These are phyloP conservation scores for Botrytis cinerea DNA, from an alignment of 2,329 filamentous ascomycete genomes.

Conservation along the genomic window DNA sequence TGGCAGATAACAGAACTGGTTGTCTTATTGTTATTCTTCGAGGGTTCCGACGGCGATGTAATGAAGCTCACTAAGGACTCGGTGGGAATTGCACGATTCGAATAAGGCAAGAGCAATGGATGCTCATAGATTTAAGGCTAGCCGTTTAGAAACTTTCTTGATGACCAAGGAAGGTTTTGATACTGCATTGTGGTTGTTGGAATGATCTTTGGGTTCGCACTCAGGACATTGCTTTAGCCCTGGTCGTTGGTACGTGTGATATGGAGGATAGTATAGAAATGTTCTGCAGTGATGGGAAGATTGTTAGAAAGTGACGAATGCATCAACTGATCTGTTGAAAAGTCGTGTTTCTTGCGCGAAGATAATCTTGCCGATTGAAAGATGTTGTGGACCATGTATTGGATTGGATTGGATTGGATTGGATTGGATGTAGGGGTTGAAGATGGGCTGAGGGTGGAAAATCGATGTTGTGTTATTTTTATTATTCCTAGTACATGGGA, in stretches of 20 bases:
- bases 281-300: slow-evolving; percentile 8
- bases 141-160: slow-evolving; percentile 42
- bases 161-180: slow-evolving; percentile 36
- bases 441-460: background rate
- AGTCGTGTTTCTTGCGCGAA: slow-evolving; percentile 22
- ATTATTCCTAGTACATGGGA: background rate
- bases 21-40: background rate
- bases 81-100: slow-evolving; percentile 4
- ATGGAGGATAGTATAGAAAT: slow-evolving; percentile 23
- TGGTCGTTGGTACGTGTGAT: slow-evolving; percentile 32
- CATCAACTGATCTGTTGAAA: slow-evolving; percentile 25
- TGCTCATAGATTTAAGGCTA: slow-evolving; percentile 31
- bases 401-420: background rate
- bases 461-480: slow-evolving; percentile 7
- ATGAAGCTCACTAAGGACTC: background rate
- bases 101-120: slow-evolving; percentile 29
- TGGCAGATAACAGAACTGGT: slow-evolving; percentile 16
- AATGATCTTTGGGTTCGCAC: slow-evolving; percentile 28
- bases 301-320: slow-evolving; percentile 17
- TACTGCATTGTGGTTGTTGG: slow-evolving; percentile 41
- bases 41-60: slow-evolving; percentile 1
- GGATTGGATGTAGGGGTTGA: background rate
- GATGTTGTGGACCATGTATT: slow-evolving; percentile 1
- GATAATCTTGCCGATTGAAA: slow-evolving; percentile 22
- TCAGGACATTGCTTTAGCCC: slow-evolving; percentile 39